Percentiles rank a stretch among this genome's conserved stretches.
Evolutionary conservation across 2,329 filamentous ascomycete species (phyloP).

Genomic region (Claviceps citrina): DNA sequence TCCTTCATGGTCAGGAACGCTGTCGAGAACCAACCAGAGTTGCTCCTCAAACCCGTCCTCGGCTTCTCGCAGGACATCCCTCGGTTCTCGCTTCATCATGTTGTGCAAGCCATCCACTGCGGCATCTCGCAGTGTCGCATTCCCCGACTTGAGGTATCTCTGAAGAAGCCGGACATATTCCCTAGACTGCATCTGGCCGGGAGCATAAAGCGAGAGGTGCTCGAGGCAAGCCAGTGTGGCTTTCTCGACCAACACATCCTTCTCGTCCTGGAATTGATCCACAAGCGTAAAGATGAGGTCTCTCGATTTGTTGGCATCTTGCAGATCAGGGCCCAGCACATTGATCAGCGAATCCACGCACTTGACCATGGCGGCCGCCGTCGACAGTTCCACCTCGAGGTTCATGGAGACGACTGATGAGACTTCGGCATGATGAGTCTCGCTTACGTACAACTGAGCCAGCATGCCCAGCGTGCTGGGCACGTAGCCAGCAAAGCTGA

Average conservation of each 20-base stretch:
- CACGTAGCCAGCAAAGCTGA: slow-evolving; percentile 84
- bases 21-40: slow-evolving; percentile 79
- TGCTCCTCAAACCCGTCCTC: slow-evolving; percentile 73
- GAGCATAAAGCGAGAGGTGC: slow-evolving; percentile 82
- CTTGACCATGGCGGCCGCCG: slow-evolving; percentile 66
- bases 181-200: slow-evolving; percentile 68
- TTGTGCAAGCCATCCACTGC: slow-evolving; percentile 84
- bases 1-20: slow-evolving; percentile 56
- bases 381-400: slow-evolving; percentile 71
- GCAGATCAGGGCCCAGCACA: slow-evolving; percentile 84
- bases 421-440: slow-evolving; percentile 79
- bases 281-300: slow-evolving; percentile 83
- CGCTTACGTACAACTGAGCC: slow-evolving; percentile 78
- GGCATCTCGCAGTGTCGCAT: slow-evolving; percentile 56
- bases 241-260: slow-evolving; percentile 52
- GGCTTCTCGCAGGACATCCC: slow-evolving; percentile 64
- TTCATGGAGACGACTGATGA: slow-evolving; percentile 72
- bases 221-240: slow-evolving; percentile 75
- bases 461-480: slow-evolving; percentile 85
- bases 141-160: slow-evolving; percentile 54
- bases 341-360: slow-evolving; percentile 95
- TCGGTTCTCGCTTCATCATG: slow-evolving; percentile 82
- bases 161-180: slow-evolving; percentile 76
- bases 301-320: slow-evolving; percentile 80
- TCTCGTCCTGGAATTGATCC: slow-evolving; percentile 63